Base-by-base conservation (phyloP, 176 grass and related monocot species). In the Areca catechu region DNA sequence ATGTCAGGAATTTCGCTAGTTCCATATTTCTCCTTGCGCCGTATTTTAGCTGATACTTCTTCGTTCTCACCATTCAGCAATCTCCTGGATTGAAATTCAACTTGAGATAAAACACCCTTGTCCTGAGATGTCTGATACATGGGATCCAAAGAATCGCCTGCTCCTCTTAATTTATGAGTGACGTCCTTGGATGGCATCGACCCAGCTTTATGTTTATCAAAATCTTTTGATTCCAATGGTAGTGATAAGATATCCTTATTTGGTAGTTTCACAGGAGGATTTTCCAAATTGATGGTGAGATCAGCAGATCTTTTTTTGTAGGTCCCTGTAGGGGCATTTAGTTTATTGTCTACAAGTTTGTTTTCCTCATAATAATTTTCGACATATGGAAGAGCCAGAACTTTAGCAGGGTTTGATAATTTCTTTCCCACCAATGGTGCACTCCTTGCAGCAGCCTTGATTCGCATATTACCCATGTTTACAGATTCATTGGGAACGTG, bases 21-120 rank as follows among this genome's bases (percentile, higher is more conserved):
- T 70, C 37, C 71, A 54, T 76, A 51, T 76, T 74, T 96, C 56
- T 89, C 84, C 70, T 85, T 92, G 12, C 22, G 54, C 50, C 67
- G 65, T 19, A 79, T 24, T 73, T 75, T 85, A 24, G 58, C 75
- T 37, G 82, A 66, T 66, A 56, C 58, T 63, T 76, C 75, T 66
- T 69, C 78, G 70, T 72, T 80, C 63, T 73, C 78, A 10, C 73
- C 79, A 73, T 74, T 85, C 52, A 52, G 68, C 54, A 65, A 47
- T 57, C 75, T 85, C 56, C 76, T 85, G 58, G 74, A 75, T 70
- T 80, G 84, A 68, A 89, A 85, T 62, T 86, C 84, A 70, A 85
- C 79, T 71, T 80, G 74, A 53, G 48, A 53, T 70, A 84, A 81
- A 67, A 54, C 51, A 53, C 65, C 81, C 62, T 85, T 98, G 61